A percentile compares a stretch with the other conserved stretches of the same genome.
These are phyloP conservation scores for Sclerotiophoma versabilis DNA, from an alignment of 2,329 filamentous ascomycete species.

Conservation along the genomic window DNA sequence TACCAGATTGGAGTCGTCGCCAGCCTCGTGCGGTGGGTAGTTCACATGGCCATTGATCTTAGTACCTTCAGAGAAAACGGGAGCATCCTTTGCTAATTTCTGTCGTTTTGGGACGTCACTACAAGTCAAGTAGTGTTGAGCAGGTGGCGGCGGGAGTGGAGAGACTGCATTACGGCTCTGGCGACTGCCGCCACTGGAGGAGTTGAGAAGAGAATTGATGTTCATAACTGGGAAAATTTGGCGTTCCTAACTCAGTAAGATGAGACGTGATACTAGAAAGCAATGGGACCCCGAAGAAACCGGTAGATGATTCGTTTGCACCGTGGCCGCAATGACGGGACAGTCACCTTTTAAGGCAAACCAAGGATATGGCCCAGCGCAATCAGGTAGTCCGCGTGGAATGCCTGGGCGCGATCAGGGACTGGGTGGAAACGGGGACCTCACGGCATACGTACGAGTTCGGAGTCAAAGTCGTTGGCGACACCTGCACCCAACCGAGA, in stretches of 20 bases:
- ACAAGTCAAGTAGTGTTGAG: constrained; percentile 13
- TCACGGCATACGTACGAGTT: constrained; percentile 24
- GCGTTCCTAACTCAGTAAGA: constrained; percentile 9
- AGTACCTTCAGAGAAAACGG: constrained; percentile 65
- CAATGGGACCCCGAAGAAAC: constrained; percentile 23
- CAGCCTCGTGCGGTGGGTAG: constrained; percentile 75
- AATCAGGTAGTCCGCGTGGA: not conserved
- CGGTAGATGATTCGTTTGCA: constrained; percentile 38
- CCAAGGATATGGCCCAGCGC: constrained; percentile 24
- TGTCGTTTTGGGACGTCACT: constrained; percentile 45
- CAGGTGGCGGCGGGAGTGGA: constrained; percentile 16
- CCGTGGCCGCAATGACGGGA: constrained; percentile 38
- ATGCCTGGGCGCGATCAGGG: constrained; percentile 17
- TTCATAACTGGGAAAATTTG: constrained; percentile 37
- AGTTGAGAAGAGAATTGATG: constrained; percentile 53
- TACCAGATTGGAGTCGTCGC: constrained; percentile 60
- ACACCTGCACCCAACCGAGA: not conserved
- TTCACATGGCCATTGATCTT: constrained; percentile 71
- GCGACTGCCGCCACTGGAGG: constrained; percentile 25
- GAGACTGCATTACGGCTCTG: not conserved
- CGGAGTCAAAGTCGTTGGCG: not conserved
- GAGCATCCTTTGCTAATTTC: constrained; percentile 71
- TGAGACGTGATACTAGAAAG: constrained; percentile 1
- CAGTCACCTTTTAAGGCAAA: constrained; percentile 30
- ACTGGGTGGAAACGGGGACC: not conserved